Conservation (phyloP, 257 asterid species). For the Voacanga thouarsii region DNA sequence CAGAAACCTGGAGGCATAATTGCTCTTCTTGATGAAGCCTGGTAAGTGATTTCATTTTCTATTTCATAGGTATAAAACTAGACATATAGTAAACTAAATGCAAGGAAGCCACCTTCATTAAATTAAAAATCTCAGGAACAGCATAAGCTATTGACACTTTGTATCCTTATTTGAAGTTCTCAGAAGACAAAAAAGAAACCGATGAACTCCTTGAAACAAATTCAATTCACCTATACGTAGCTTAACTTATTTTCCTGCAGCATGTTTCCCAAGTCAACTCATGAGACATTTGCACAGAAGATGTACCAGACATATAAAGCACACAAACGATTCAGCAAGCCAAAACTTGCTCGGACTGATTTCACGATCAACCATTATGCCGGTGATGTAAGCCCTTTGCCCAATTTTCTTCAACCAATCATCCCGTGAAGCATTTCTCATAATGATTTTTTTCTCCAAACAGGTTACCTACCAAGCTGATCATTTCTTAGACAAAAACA, state of each 20-base stretch:
- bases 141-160: neutral
- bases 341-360: conserved; percentile 82
- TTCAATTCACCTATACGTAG: conserved; percentile 2
- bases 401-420: conserved; percentile 14
- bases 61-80: neutral
- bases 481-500: conserved; percentile 88
- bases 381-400: conserved; percentile 70
- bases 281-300: conserved; percentile 93
- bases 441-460: conserved; percentile 25
- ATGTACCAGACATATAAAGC: conserved; percentile 90
- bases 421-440: conserved; percentile 19
- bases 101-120: neutral
- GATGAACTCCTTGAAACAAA: neutral
- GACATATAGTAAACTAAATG: neutral
- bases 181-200: neutral
- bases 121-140: conserved; percentile 12
- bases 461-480: conserved; percentile 95
- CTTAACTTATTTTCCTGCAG: conserved; percentile 49
- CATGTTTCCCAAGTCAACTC: conserved; percentile 97
- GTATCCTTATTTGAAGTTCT: neutral
- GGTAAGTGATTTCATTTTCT: conserved; percentile 47
- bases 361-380: conserved; percentile 93
- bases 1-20: conserved; percentile 98
- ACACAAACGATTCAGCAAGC: conserved; percentile 92
- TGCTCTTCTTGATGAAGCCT: conserved; percentile 98